Conservation (phyloP, 2,329 filamentous ascomycete species). For the Cercospora sp. region DNA sequence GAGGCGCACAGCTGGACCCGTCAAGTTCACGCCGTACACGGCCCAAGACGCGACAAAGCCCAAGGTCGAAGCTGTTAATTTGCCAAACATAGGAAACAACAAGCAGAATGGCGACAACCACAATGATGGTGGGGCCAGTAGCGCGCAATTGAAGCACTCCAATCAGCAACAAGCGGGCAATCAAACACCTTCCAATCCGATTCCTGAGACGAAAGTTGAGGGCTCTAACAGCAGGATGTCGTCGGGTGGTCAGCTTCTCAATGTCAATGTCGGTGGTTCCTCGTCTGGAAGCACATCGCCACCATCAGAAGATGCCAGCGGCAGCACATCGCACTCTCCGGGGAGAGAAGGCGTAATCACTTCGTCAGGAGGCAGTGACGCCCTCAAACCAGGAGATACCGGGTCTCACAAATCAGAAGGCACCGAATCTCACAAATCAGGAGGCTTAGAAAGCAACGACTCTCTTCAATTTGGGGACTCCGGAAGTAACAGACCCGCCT, state of each 20-base stretch:
- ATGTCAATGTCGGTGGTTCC: too few relatives aligned
- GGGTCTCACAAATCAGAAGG: background rate
- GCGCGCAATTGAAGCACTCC: background rate
- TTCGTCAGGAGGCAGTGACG: background rate
- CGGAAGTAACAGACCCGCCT: background rate
- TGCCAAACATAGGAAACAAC: background rate
- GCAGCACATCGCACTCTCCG: background rate
- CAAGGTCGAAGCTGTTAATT: background rate
- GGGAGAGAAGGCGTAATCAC: background rate
- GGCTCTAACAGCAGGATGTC: background rate
- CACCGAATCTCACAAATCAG: background rate
- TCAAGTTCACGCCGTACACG: background rate
- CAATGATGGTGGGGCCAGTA: background rate
- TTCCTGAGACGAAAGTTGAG: background rate
- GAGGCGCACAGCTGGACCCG: background rate
- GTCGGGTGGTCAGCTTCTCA: background rate
- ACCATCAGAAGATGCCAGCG: background rate
- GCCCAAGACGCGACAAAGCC: background rate
- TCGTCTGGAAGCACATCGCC: background rate
- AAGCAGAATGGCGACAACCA: background rate
- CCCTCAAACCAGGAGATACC: too few relatives aligned
- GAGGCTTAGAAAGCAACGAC: background rate
- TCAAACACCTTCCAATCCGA: background rate
- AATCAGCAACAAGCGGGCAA: background rate
- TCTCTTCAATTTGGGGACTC: background rate